These are phyloP conservation scores for Phytophthora tubulina DNA, from an alignment of 352 stramenopile species.

Conservation along the genomic window DNA sequence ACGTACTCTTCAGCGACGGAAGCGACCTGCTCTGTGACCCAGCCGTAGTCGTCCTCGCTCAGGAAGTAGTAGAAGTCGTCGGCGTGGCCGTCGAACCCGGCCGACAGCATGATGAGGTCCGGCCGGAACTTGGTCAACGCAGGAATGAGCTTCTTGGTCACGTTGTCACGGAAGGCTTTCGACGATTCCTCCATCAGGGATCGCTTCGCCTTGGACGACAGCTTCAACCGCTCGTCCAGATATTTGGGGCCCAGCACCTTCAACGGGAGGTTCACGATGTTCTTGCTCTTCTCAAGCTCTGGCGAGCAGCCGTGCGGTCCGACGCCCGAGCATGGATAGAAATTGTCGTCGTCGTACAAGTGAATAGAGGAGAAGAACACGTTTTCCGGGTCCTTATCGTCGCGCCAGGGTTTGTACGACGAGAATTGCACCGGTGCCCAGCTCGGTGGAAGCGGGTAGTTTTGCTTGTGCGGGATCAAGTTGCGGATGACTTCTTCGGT, in stretches of 20 bases:
- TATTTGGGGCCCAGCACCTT: conserved; percentile 62
- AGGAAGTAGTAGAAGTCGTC: conserved; percentile 83
- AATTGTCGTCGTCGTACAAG: conserved; percentile 69
- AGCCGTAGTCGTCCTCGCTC: conserved; percentile 88
- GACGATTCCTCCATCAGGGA: conserved; percentile 61
- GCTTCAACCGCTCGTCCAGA: conserved; percentile 64
- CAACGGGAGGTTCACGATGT: conserved; percentile 69
- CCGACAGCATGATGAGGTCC: conserved; percentile 77
- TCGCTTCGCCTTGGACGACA: conserved; percentile 65
- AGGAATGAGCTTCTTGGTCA: conserved; percentile 56
- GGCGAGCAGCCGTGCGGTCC: conserved; percentile 58
- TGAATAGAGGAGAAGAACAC: conserved; percentile 77
- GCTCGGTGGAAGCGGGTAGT: conserved; percentile 69
- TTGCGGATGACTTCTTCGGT: conserved; percentile 77
- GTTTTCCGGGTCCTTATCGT: conserved; percentile 69
- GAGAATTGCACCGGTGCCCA: conserved; percentile 67
- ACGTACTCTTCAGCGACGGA: conserved; percentile 93
- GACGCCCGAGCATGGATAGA: conserved; percentile 68
- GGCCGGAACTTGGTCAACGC: conserved; percentile 58
- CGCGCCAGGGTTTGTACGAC: conserved; percentile 76
- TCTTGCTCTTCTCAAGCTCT: conserved; percentile 55
- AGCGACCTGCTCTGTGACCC: conserved; percentile 86
- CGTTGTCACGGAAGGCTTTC: conserved; percentile 53
- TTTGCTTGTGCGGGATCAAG: conserved; percentile 66
- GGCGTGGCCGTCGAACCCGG: conserved; percentile 72